Evolutionary conservation across 140 eudicot genomes (phyloP), one percentile per base, ranked within the genome.

Genomic region (Anethum foeniculum): DNA sequence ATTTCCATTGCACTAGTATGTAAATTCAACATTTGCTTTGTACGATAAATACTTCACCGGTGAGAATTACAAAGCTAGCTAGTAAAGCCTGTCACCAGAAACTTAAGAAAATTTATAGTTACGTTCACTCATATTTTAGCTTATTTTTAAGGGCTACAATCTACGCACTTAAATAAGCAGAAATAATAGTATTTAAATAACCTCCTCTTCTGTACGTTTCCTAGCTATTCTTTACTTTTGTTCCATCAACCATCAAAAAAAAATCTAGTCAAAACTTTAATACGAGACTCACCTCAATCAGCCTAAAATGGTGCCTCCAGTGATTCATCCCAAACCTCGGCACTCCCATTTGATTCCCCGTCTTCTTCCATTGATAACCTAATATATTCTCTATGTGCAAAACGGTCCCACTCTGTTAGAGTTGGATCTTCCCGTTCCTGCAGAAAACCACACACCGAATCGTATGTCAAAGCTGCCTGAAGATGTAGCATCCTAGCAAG

Each of bases 291-390:
- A 90, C 91, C 91, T 72, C 36, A 30, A 51, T 52, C 39, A 84
- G 83, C 80, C 89, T 85, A 95, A 73, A 95, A 95, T 4, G 99
- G 99, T 76, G 97, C 99, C 86, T 95, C 99, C 69, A 92, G 91
- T 58, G 99, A 92, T 89, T 95, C 97, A 74, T 95, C 99, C 99
- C 99, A 95, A 68, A 92, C 97, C 81, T 95, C 97, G 71, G 97
- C 97, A 86, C 97, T 94, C 46, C 98, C 98, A 81, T 95, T 94
- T 9, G 99, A 92, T 82, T 92, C 99, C 77, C 89, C 99, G 85
- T 95, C 99, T 85, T 95, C 99, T 85, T 95, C 99, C 99, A 95
- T 95, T 69, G 99, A 95, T 19, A 95, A 88, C 85, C 99, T 87
- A 23, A 95, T 91, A 75, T 95, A 95, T 80, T 95, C 99, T 79